A percentile compares a stretch with the other conserved stretches of the same genome.
Evolutionary conservation across 2,329 filamentous ascomycete species (phyloP).

Genomic region (Trematosphaeria pertusa): DNA sequence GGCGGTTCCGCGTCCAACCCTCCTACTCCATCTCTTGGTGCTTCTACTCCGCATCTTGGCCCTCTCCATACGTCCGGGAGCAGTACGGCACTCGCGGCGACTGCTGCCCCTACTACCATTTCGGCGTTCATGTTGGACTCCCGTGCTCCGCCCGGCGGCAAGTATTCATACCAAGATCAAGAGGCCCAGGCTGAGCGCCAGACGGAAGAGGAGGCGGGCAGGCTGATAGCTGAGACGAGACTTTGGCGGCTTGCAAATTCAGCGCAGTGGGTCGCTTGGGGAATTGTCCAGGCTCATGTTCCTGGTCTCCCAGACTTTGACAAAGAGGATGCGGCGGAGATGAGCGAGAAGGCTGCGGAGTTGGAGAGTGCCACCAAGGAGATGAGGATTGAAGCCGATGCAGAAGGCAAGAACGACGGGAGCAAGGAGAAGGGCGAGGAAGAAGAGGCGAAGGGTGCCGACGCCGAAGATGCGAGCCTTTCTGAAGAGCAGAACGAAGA

Average conservation of each 20-base stretch:
- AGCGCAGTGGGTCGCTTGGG: constrained; percentile 94
- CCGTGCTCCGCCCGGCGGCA: constrained; percentile 44
- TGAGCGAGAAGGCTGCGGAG: constrained; percentile 29
- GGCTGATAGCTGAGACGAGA: constrained; percentile 77
- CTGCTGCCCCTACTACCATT: constrained; percentile 48
- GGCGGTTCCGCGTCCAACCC: constrained; percentile 61
- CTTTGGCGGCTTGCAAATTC: constrained; percentile 90
- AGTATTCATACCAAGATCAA: constrained; percentile 42
- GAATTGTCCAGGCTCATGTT: constrained; percentile 91
- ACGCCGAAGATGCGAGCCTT: constrained; percentile 37
- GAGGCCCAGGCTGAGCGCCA: constrained; percentile 63
- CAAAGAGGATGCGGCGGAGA: constrained; percentile 18
- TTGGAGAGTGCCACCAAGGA: constrained; percentile 37
- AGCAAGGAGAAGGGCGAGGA: constrained; percentile 31
- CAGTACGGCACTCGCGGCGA: constrained; percentile 40
- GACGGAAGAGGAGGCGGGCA: constrained; percentile 71
- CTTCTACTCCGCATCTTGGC: constrained; percentile 39
- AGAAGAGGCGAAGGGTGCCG: constrained; percentile 29
- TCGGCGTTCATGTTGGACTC: constrained; percentile 80
- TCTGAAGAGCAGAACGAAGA: constrained; percentile 63
- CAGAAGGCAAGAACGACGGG: constrained; percentile 28
- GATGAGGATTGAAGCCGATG: constrained; percentile 24
- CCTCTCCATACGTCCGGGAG: constrained; percentile 42
- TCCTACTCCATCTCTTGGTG: constrained; percentile 25
- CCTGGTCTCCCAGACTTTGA: constrained; percentile 69